phyloP scores from a whole-genome alignment of 352 stramenopile genomes.

The Phytopythium oedochilum region DNA sequence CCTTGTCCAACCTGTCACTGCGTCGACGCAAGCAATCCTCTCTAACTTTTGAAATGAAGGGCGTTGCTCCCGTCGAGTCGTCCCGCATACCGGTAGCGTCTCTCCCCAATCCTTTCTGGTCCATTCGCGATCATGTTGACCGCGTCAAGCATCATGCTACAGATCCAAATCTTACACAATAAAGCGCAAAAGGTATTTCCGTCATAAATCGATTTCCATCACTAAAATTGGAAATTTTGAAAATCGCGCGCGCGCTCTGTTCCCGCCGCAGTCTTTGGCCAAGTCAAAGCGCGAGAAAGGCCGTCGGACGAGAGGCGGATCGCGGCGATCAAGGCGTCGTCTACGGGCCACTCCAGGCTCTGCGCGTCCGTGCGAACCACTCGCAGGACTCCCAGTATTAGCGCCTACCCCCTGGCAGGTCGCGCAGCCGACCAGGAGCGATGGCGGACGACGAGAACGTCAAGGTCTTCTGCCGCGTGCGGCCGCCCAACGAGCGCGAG shows the following conservation, averaged over 20 bases:
- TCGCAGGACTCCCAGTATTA: neutral
- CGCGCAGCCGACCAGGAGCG: neutral
- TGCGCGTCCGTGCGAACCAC: too few species aligned
- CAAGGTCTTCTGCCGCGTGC: conserved; percentile 84
- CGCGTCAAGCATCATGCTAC: too few species aligned
- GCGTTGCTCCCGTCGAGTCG: neutral
- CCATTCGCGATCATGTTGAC: neutral
- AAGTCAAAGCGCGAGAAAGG: conserved; percentile 3
- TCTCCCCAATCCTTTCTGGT: too few species aligned
- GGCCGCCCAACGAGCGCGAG: conserved; percentile 76
- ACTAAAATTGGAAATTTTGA: neutral
- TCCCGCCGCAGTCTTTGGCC: neutral
- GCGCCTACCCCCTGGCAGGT: too few species aligned
- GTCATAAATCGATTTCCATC: too few species aligned
- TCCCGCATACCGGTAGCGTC: too few species aligned
- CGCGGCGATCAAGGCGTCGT: neutral
- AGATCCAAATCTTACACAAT: too few species aligned
- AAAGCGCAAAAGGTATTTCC: too few species aligned
- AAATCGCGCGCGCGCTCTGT: neutral
- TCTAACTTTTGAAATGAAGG: neutral
- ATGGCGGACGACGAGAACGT: conserved; percentile 62
- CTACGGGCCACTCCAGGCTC: too few species aligned
- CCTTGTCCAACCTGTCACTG: neutral
- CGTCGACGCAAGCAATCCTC: conserved; percentile 1
- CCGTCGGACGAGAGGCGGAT: neutral